Conservation (phyloP, 2,329 filamentous ascomycete genomes). For the Fusarium nematophilum region DNA sequence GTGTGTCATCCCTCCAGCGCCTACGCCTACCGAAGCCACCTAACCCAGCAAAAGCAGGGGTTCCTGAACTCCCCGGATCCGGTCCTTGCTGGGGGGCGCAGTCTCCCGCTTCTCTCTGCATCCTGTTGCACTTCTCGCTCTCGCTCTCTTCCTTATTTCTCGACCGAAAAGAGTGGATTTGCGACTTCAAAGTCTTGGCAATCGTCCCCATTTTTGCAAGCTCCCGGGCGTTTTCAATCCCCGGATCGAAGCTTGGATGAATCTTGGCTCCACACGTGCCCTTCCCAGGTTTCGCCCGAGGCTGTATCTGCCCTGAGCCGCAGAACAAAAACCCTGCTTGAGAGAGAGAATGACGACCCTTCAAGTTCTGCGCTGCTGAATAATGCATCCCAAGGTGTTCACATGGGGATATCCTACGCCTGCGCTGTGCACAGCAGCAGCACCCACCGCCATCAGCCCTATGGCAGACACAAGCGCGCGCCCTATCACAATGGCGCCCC, state of each 20-base stretch:
- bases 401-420: slow-evolving; percentile 12
- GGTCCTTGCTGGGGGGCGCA: not conserved
- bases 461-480: slow-evolving; percentile 10
- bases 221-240: no score
- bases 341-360: no score
- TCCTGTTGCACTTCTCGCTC: not conserved
- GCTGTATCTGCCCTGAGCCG: not conserved
- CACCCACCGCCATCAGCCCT: slow-evolving; percentile 32
- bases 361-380: no score
- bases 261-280: slow-evolving; percentile 11
- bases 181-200: not conserved
- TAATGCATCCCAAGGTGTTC: not conserved
- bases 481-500: slow-evolving; percentile 3
- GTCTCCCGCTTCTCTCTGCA: not conserved
- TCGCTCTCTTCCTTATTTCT: not conserved
- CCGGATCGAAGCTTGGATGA: slow-evolving; percentile 11
- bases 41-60: not conserved
- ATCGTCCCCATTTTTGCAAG: no score
- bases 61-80: not conserved
- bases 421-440: no score
- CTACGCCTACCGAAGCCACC: not conserved
- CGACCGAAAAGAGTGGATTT: no score
- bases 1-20: no score
- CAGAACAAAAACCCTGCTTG: not conserved
- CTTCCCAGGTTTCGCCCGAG: slow-evolving; percentile 28